Evolutionary conservation across 805 yeast genomes (phyloP).

Genomic region (Monosporozyma yasuniensis): DNA sequence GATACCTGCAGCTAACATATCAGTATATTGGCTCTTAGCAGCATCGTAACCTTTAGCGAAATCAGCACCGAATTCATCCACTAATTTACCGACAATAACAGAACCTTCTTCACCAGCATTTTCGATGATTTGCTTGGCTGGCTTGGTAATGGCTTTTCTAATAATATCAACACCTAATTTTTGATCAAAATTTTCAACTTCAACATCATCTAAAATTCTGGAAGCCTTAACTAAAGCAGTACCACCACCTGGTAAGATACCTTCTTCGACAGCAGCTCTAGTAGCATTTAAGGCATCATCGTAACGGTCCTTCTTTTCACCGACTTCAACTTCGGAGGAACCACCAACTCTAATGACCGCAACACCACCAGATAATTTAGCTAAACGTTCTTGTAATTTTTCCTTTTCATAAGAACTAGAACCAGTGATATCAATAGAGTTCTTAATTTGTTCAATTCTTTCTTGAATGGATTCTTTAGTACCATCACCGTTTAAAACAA

Average conservation of each 20-base stretch:
- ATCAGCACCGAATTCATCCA: slow-evolving; percentile 44
- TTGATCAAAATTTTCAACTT: slow-evolving; percentile 87
- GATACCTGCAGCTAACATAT: slow-evolving; percentile 94
- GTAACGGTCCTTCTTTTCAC: slow-evolving; percentile 98
- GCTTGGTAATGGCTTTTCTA: slow-evolving; percentile 85
- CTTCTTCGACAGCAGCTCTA: slow-evolving; percentile 97
- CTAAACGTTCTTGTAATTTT: slow-evolving; percentile 93
- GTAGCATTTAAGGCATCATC: slow-evolving; percentile 98
- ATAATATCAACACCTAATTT: slow-evolving; percentile 92
- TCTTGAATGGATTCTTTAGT: slow-evolving; percentile 66
- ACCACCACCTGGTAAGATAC: slow-evolving; percentile 99
- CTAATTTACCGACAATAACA: slow-evolving; percentile 85
- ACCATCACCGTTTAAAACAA: slow-evolving; percentile 88
- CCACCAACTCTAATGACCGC: slow-evolving; percentile 98
- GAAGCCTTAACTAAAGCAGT: slow-evolving; percentile 94
- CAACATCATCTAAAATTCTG: slow-evolving; percentile 56
- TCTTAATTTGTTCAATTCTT: slow-evolving; percentile 91
- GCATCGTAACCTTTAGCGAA: slow-evolving; percentile 91
- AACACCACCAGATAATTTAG: slow-evolving; percentile 96
- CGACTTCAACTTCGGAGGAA: slow-evolving; percentile 92
- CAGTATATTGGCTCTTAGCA: slow-evolving; percentile 85
- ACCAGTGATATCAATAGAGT: slow-evolving; percentile 60
- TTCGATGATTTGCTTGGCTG: slow-evolving; percentile 90
- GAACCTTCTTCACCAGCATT: slow-evolving; percentile 98
- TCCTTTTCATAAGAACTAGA: slow-evolving; percentile 87